Conservation (phyloP, 768 basidiomycete species). For the Gloeophyllum trabeum region DNA sequence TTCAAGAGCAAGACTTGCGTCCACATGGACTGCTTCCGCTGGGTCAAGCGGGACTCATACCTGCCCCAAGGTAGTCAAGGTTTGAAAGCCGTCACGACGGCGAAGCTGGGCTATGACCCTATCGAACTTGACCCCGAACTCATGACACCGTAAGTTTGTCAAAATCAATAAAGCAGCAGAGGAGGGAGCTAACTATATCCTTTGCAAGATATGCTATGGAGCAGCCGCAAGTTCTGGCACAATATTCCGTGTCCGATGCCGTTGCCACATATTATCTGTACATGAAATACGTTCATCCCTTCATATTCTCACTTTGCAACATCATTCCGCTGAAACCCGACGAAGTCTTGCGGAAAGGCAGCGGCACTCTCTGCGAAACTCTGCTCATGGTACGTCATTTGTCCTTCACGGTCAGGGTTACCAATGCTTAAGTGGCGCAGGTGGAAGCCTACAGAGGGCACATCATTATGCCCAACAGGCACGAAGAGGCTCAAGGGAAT, state of each 20-base stretch:
- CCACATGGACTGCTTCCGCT: conserved; percentile 99
- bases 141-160: conserved; percentile 85
- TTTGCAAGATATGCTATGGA: conserved; percentile 80
- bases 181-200: not conserved
- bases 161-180: not conserved
- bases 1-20: conserved; percentile 88
- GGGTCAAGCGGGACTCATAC: conserved; percentile 99
- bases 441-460: conserved; percentile 88
- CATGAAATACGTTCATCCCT: conserved; percentile 99
- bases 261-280: conserved; percentile 99
- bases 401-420: not conserved
- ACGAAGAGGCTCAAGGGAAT: conserved; percentile 84
- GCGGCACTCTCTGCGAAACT: conserved; percentile 94
- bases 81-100: conserved; percentile 92
- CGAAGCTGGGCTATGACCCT: conserved; percentile 93
- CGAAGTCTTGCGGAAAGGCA: conserved; percentile 92
- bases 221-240: conserved; percentile 87
- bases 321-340: conserved; percentile 97
- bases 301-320: conserved; percentile 98
- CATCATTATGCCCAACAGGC: conserved; percentile 97
- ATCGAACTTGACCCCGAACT: conserved; percentile 96
- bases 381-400: conserved; percentile 74
- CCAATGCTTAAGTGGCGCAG: conserved; percentile 33
- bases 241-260: conserved; percentile 99
- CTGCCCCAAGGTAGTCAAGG: conserved; percentile 97